Evolutionary conservation across 352 stramenopile species (phyloP).

Genomic region (Ophiocytium majus): DNA sequence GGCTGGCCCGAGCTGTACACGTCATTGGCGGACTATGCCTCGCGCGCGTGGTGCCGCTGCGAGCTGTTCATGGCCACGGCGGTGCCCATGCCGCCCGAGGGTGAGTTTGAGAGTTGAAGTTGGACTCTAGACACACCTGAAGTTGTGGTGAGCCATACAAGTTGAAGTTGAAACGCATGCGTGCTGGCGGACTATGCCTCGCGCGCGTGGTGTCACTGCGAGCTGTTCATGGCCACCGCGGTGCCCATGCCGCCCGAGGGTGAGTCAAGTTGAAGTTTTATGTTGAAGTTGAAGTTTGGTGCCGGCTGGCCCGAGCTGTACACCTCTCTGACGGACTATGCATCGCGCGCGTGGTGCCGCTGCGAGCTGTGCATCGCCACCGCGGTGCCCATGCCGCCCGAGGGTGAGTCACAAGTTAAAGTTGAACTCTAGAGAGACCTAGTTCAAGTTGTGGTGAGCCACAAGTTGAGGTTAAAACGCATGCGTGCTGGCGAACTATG

Average conservation of each 20-base stretch:
- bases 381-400: slow-evolving; percentile 12
- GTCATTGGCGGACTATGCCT: not conserved
- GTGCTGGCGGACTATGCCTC: not conserved
- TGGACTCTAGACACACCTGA: no score
- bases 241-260: not conserved
- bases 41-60: slow-evolving; percentile 17
- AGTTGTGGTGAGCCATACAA: no score
- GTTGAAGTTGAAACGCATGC: no score
- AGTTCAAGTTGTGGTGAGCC: no score
- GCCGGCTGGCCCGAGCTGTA: slow-evolving; percentile 2
- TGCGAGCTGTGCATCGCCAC: slow-evolving; percentile 17
- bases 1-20: slow-evolving; percentile 10
- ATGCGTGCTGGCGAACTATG: no score
- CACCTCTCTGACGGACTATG: not conserved
- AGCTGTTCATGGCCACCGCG: slow-evolving; percentile 3
- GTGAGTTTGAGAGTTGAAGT: no score
- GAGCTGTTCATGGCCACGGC: slow-evolving; percentile 20
- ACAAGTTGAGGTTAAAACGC: no score
- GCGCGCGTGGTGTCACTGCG: not conserved
- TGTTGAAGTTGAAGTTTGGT: no score
- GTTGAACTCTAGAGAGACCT: no score
- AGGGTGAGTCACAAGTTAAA: not conserved
- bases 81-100: slow-evolving; percentile 12
- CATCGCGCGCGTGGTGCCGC: slow-evolving; percentile 11
- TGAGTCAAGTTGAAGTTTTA: no score